Conservation (phyloP, 2,329 filamentous ascomycete species). For the Paraconiothyrium sp. region DNA sequence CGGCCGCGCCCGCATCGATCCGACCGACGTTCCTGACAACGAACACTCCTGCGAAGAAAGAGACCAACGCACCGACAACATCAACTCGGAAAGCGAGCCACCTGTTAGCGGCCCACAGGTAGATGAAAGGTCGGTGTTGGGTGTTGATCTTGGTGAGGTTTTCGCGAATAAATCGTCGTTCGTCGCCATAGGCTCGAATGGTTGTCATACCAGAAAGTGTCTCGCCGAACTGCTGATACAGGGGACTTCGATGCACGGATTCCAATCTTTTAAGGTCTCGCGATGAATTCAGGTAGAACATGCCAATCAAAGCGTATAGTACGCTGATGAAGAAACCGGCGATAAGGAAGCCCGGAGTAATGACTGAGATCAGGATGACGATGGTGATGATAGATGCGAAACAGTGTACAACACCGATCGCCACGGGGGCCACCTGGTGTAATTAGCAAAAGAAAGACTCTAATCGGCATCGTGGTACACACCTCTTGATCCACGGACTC, state of each 20-base stretch:
- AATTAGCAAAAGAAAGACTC: background rate
- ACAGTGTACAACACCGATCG: constrained; percentile 77
- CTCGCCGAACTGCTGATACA: constrained; percentile 98
- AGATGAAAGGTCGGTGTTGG: constrained; percentile 93
- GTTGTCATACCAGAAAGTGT: constrained; percentile 94
- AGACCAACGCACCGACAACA: constrained; percentile 86
- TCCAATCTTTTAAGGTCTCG: constrained; percentile 94
- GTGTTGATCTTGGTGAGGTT: constrained; percentile 89
- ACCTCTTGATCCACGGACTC: constrained; percentile 96
- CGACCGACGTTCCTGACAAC: constrained; percentile 83
- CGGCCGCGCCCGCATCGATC: constrained; percentile 90
- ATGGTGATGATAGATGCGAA: constrained; percentile 80
- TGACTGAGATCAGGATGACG: constrained; percentile 82
- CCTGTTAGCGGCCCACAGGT: constrained; percentile 94
- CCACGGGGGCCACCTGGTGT: constrained; percentile 72
- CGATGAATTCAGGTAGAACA: constrained; percentile 91
- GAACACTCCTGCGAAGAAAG: constrained; percentile 93
- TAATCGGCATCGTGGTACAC: background rate
- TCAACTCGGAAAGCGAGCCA: constrained; percentile 96
- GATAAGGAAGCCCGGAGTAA: constrained; percentile 91
- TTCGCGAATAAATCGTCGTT: constrained; percentile 90
- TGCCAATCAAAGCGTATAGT: constrained; percentile 83
- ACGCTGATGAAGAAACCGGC: constrained; percentile 85
- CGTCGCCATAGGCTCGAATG: constrained; percentile 94
- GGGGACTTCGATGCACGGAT: constrained; percentile 89